Evolutionary conservation across 2,329 filamentous ascomycete species (phyloP), one percentile per base, ranked within the genome.

Genomic region (Penicillium sclerotiorum): DNA sequence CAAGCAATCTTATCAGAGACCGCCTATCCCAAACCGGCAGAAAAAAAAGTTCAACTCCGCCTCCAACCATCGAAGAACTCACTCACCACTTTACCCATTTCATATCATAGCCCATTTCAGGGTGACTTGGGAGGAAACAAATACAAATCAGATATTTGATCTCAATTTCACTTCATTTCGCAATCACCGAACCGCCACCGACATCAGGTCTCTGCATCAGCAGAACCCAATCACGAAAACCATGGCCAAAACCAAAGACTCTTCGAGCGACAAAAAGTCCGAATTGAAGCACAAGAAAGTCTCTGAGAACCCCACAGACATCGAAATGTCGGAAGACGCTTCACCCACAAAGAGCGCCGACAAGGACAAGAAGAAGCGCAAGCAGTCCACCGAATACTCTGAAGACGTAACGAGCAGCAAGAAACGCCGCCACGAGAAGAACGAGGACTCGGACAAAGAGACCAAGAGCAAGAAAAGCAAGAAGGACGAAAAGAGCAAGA

Each of bases 201-300:
- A 36, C 33, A 8, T 9, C n/a, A 28, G 20, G 6, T 11, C 15
- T 21, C 42, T 45, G 42, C 33, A 15, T 20, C 21, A 22, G 32
- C 42, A 45, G 33, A 23, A 13, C 33, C 33, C 37, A 37, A n/a
- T 12, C 15, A 41, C 38, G 25, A 15, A 20, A 18, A 39, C 38
- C 22, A 46, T 46, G 25, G 46, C 40, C 23, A 41, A 25, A 25
- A 28, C 35, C 22, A 67, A 66, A 62, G 60, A 57, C 13, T 55
- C 49, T 71, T 84, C 53, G 83, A 83, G 70, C 71, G 83, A 17
- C 33, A 8, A 59, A 85, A 84, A 66, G n/a, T n/a, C n/a, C n/a
- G 3, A 28, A 13, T 8, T 28, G 25, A 15, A 17, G n/a, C n/a
- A 17, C 12, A 17, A 36, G 33, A 18, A 36, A 17, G 74, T 77